These are phyloP conservation scores for Trypanosoma platydactyli DNA, from an alignment of 208 protist genomes.

Conservation along the genomic window DNA sequence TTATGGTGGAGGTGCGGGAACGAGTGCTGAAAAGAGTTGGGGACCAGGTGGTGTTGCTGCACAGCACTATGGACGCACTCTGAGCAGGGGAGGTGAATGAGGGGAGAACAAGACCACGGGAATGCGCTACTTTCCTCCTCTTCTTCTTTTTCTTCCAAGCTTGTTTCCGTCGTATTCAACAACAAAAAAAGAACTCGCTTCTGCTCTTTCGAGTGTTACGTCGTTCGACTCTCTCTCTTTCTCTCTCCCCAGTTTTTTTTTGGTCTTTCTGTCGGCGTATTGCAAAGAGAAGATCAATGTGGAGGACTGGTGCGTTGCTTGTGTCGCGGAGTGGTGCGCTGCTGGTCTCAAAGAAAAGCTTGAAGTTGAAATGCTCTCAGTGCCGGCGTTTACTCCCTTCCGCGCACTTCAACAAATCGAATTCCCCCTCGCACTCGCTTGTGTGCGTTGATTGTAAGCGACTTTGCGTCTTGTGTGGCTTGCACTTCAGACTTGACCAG, in stretches of 20 bases:
- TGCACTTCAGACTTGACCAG: conserved; percentile 48
- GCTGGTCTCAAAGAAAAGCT: conserved; percentile 67
- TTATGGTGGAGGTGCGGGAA: conserved; percentile 19
- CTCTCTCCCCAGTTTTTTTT: too few relatives aligned
- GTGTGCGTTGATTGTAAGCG: conserved; percentile 76
- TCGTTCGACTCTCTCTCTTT: too few relatives aligned
- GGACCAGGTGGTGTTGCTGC: conserved; percentile 29
- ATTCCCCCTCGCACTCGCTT: conserved; percentile 44
- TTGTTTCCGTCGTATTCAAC: conserved; percentile 1
- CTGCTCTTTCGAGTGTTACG: too few relatives aligned
- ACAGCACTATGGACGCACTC: conserved; percentile 10
- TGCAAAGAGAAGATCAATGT: conserved; percentile 8
- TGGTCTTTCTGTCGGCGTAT: not conserved
- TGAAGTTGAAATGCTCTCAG: conserved; percentile 56
- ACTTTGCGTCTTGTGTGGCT: conserved; percentile 70
- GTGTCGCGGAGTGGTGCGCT: conserved; percentile 10
- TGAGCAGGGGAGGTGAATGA: not conserved
- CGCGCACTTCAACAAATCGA: conserved; percentile 60
- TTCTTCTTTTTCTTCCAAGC: conserved; percentile 17
- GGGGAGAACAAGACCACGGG: not conserved
- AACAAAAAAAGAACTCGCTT: too few relatives aligned
- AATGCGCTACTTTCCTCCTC: not conserved
- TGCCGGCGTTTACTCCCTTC: conserved; percentile 70
- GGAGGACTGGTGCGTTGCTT: conserved; percentile 15
- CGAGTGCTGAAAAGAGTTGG: conserved; percentile 21